Base-by-base conservation (phyloP, 1,139 yeast genomes). In the Spencermartinsiella ligniputridi region DNA sequence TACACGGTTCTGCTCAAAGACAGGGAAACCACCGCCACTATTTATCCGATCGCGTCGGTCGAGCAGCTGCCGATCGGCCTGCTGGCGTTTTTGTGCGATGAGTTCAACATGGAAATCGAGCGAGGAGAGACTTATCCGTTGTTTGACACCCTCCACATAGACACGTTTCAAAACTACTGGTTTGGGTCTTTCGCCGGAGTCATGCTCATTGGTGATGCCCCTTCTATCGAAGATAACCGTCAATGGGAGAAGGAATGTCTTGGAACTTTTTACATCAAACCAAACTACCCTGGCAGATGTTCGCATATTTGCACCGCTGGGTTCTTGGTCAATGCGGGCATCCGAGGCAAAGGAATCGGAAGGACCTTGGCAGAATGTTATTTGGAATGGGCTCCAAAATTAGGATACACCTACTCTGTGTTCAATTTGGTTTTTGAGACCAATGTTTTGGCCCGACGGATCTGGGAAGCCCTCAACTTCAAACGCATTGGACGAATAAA, bases 271-370 rank as follows among this genome's bases (percentile, higher is more conserved):
- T 80, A 76, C 60, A 74, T 90, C 48, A 85, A 85, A 54, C 95
- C 97, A 3, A 86, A 88, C 57, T 92, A 83, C 59, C 96, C 97
- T 0, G 97, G 97, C 1, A 71, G 97, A 40, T 83, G 95, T 40
- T 79, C 95, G 0, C 97, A 90, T 63, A 83, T 92, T n/a, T 89
- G 96, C 56, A 87, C 95, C 0, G 95, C 88, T 2, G 84, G 83
- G 25, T 86, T 92, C 54, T 68, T 92, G 43, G 97, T 92, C 2
- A 88, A 89, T 63, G 94, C 95, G 1, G 95, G 95, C 50, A 86
- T 86, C 52, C 69, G 98, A 54, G 92, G 94, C n/a, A 84, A 83
- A 60, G 96, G 97, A 3, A 85, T 92, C 36, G 98, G 98, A 3
- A 71, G 81, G 47, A 84, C 94, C 0, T 64, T 92, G 51, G 82